A percentile compares a stretch with the other conserved stretches of the same genome.
These are phyloP conservation scores for Coriaria nepalensis DNA, from an alignment of 306 rosid genomes.

Conservation along the genomic window DNA sequence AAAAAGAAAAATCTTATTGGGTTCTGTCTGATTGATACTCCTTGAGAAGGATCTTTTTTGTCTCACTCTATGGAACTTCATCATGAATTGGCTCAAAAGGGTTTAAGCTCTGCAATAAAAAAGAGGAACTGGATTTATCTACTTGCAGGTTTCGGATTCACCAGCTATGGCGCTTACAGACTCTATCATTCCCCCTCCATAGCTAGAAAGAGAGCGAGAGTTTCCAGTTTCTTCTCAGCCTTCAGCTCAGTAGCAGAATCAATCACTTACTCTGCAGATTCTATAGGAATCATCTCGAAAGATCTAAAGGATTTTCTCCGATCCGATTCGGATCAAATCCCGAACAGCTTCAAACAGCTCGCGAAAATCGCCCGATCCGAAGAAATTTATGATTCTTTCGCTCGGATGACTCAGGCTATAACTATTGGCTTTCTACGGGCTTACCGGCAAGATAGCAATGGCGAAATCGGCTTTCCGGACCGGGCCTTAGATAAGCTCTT, in stretches of 20 bases:
- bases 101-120: conserved; percentile 31
- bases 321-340: conserved; percentile 55
- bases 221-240: conserved; percentile 35
- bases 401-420: conserved; percentile 34
- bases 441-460: conserved; percentile 16
- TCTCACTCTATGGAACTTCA: conserved; percentile 35
- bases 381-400: conserved; percentile 45
- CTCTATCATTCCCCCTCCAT: conserved; percentile 48
- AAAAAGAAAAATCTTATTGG: too few species aligned
- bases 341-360: conserved; percentile 56
- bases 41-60: conserved; percentile 1
- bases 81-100: conserved; percentile 15
- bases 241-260: conserved; percentile 51
- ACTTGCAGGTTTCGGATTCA: conserved; percentile 39
- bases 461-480: conserved; percentile 23
- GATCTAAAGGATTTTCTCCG: conserved; percentile 62
- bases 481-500: conserved; percentile 41
- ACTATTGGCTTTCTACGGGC: conserved; percentile 45
- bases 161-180: conserved; percentile 39
- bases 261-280: conserved; percentile 49
- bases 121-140: conserved; percentile 43
- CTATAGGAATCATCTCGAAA: conserved; percentile 40
- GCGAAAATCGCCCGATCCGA: conserved; percentile 50
- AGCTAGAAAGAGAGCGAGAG: conserved; percentile 34
- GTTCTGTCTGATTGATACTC: neutral